Evolutionary conservation across 345 rosid genomes (phyloP).

Genomic region (Eucalyptus victrix): DNA sequence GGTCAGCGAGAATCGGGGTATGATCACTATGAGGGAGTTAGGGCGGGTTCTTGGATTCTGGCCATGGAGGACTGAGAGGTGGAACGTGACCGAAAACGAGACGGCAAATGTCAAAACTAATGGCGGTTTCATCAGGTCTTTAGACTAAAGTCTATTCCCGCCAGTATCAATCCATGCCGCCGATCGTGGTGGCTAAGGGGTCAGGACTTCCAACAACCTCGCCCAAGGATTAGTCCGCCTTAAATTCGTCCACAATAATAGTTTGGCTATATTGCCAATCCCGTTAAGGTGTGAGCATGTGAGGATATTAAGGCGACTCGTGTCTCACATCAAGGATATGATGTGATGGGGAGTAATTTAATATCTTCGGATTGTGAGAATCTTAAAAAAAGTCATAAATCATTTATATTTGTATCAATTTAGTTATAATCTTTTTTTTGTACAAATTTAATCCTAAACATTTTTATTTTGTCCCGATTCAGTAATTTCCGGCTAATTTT

Average conservation of each 20-base stretch:
- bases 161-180: not conserved
- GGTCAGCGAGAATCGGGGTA: not conserved
- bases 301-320: not conserved
- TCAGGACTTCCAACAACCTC: not conserved
- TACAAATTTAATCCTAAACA: too few relatives aligned
- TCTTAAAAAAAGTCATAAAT: rapidly evolving
- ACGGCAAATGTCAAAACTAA: not conserved
- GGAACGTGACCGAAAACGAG: not conserved
- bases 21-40: not conserved
- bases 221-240: not conserved
- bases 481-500: rapidly evolving
- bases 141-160: not conserved
- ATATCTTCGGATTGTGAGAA: not conserved
- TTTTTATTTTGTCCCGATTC: too few relatives aligned
- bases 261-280: not conserved
- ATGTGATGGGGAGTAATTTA: not conserved
- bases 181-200: not conserved
- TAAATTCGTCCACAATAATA: not conserved
- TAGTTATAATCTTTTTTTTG: too few relatives aligned
- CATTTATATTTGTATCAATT: rapidly evolving
- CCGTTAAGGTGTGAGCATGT: not conserved
- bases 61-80: not conserved
- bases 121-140: not conserved
- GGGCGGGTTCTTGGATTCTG: not conserved
- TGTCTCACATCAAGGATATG: not conserved